Base-by-base conservation (phyloP, 1,284 basidiomycete genomes). In the Anthracocystis walkeri region DNA sequence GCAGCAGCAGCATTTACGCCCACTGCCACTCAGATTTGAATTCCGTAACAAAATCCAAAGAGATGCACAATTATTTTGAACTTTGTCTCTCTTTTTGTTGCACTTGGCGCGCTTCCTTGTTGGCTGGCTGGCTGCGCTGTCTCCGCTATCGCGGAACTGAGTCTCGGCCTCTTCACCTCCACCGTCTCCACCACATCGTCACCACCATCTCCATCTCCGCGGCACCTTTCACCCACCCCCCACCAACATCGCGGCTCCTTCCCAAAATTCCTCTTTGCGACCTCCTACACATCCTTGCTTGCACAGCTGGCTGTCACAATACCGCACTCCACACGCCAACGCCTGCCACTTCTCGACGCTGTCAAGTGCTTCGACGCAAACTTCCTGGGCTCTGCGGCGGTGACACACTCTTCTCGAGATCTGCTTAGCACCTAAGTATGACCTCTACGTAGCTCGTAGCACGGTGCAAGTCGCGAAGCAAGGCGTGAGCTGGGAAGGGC, bases 251-350 rank as follows among this genome's bases (percentile, higher is more conserved):
- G 35, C 35, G 35, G 35, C 14, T 38, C 35, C 10, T 38, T 23
- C 45, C 4, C 45, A 46, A 12, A 18, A 16, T 18, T 16, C 25
- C 12, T 18, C 6, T 25, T 12, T 46, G 12, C 44, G 35, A 18
- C 44, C 12, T 3, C 14, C 6, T 27, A 29, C 46, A n/a, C 27
- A 29, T 16, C 46, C n/a, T 31, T n/a, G 46, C 46, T n/a, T 29
- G 27, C 46, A 29, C 46, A 48, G 46, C 46, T 48, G 46, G 18
- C 46, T 48, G 25, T 18, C 27, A n/a, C 8, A 48, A 27, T n/a
- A 7, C n/a, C 8, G 46, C 46, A 48, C 46, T 48, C 46, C 46
- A 48, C 14, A 29, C 16, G n/a, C 27, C 48, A 10, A 18, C 48
- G 48, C 20, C 48, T n/a, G 31, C 27, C 29, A 11, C 29, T n/a